Evolutionary conservation across 2,329 filamentous ascomycete species (phyloP).

Genomic region (Paecilomyces dactylethromorphus): DNA sequence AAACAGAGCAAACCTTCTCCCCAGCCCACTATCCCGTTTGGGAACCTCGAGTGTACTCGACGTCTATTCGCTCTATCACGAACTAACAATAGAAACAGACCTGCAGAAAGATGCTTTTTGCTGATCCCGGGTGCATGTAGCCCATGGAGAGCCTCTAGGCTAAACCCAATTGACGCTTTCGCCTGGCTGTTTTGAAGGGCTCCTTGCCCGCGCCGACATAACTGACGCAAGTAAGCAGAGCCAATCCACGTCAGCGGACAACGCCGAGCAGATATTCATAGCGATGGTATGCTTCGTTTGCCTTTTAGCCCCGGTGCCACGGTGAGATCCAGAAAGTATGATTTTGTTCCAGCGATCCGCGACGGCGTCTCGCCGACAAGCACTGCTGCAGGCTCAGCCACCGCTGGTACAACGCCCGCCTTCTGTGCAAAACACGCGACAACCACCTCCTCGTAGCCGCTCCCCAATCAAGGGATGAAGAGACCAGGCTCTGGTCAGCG

Average conservation of each 20-base stretch:
- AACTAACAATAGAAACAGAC: neutral
- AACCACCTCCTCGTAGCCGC: neutral
- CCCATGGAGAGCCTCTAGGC: neutral
- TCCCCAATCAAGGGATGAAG: neutral
- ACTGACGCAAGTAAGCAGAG: neutral
- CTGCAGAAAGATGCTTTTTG: neutral
- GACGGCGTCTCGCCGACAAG: neutral
- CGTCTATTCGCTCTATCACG: neutral
- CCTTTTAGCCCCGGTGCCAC: neutral
- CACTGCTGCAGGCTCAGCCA: neutral
- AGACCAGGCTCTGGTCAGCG: neutral
- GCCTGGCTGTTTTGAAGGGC: neutral
- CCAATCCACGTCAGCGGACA: neutral
- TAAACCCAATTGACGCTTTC: neutral
- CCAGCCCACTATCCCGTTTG: neutral
- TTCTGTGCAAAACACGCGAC: neutral
- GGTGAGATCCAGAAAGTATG: neutral
- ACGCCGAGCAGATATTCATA: neutral
- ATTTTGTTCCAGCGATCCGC: neutral
- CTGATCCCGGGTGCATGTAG: neutral
- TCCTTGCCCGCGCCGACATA: neutral
- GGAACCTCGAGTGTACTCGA: neutral
- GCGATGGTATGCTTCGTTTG: neutral
- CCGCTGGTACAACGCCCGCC: neutral
- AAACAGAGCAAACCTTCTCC: slow-evolving; percentile 1